Percentiles rank a stretch among this genome's conserved stretches.
These are phyloP conservation scores for Pseudopediastrum boryanum DNA, from an alignment of 139 green algal species.

Conservation along the genomic window DNA sequence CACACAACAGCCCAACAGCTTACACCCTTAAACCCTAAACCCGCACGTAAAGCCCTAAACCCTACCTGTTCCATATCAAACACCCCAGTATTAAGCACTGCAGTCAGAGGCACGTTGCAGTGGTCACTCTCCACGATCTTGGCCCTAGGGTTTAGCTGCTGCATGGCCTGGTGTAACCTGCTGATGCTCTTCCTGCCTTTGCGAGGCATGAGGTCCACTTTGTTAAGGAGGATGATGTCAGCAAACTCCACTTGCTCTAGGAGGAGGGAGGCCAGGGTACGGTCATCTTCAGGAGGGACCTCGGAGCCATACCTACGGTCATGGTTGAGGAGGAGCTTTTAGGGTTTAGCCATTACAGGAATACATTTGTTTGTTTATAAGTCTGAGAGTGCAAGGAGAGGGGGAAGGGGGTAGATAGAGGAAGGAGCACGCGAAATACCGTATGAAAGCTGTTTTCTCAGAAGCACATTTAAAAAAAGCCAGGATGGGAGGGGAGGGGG, in stretches of 20 bases:
- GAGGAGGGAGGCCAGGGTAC: constrained; percentile 60
- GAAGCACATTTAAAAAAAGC: too few relatives aligned
- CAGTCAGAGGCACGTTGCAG: constrained; percentile 38
- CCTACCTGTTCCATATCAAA: constrained; percentile 61
- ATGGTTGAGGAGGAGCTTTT: too few relatives aligned
- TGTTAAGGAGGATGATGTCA: constrained; percentile 81
- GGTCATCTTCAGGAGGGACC: constrained; percentile 49
- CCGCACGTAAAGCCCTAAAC: too few relatives aligned
- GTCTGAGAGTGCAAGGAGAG: too few relatives aligned
- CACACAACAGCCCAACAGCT: background rate
- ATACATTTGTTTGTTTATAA: too few relatives aligned
- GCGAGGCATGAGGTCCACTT: constrained; percentile 44
- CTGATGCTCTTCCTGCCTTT: background rate
- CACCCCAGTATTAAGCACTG: constrained; percentile 46
- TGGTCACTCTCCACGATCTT: constrained; percentile 45
- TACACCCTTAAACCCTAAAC: too few relatives aligned
- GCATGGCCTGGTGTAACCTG: constrained; percentile 30
- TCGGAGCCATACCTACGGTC: constrained; percentile 17
- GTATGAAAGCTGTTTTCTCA: too few relatives aligned
- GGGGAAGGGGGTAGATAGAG: background rate
- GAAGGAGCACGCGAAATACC: too few relatives aligned
- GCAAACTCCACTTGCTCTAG: constrained; percentile 82
- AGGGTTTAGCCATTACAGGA: too few relatives aligned
- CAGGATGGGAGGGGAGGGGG: too few relatives aligned
- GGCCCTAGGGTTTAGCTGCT: constrained; percentile 60